Evolutionary conservation across 106 monocot species (phyloP).

Genomic region (Allium cepa): DNA sequence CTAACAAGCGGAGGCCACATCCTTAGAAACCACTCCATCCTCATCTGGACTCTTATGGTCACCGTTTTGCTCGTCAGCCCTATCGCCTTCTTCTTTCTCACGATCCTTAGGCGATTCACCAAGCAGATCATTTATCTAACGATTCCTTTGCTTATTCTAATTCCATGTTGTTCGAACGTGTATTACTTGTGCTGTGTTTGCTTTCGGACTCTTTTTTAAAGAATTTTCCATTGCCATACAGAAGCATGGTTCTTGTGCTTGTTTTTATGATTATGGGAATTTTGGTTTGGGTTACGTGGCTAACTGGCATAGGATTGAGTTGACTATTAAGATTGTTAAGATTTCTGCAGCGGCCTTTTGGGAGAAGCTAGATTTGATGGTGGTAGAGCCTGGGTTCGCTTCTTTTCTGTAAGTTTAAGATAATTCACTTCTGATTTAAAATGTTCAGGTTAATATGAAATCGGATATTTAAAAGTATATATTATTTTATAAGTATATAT

Average conservation of each 20-base stretch:
- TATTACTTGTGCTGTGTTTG: slow-evolving; percentile 78
- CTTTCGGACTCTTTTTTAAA: slow-evolving; percentile 21
- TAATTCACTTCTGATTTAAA: too few relatives aligned
- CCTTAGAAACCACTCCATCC: slow-evolving; percentile 13
- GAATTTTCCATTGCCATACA: slow-evolving; percentile 57
- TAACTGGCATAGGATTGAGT: slow-evolving; percentile 69
- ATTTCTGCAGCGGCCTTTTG: slow-evolving; percentile 45
- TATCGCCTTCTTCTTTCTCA: slow-evolving; percentile 41
- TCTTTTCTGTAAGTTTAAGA: too few relatives aligned
- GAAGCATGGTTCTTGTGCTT: slow-evolving; percentile 55
- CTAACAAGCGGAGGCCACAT: slow-evolving; percentile 7
- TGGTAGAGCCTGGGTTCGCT: slow-evolving; percentile 37
- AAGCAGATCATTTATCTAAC: slow-evolving; percentile 57
- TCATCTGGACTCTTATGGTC: slow-evolving; percentile 50
- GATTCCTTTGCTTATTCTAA: slow-evolving; percentile 72
- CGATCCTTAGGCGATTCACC: slow-evolving; percentile 44
- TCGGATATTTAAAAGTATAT: too few relatives aligned
- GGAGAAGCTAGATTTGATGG: slow-evolving; percentile 41
- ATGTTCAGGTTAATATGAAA: too few relatives aligned
- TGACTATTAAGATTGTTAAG: slow-evolving; percentile 56
- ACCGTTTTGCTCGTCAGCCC: slow-evolving; percentile 44
- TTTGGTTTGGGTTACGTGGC: slow-evolving; percentile 51
- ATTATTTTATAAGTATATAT: too few relatives aligned
- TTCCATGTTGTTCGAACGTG: slow-evolving; percentile 47
- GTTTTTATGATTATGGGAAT: slow-evolving; percentile 50